Conservation (phyloP, 306 rosid genomes). For the Cucurbita argyrosperma region DNA sequence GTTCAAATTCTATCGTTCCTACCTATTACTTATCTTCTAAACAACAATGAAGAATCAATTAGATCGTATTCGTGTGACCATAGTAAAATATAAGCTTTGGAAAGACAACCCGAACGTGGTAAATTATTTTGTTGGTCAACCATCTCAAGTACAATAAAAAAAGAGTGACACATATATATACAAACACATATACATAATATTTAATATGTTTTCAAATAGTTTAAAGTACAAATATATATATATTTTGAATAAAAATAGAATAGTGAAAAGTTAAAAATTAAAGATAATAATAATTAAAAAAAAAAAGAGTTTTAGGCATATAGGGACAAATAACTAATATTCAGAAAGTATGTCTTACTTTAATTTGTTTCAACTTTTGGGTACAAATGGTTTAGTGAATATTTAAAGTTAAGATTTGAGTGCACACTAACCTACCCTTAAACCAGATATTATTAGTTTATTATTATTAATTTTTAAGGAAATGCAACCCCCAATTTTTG, state of each 20-base stretch:
- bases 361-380: not conserved
- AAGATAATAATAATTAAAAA: not conserved
- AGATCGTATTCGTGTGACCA: no score
- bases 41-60: no score
- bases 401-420: not conserved
- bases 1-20: no score
- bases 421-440: not conserved
- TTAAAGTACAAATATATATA: not conserved
- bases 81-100: no score
- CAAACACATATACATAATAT: no score
- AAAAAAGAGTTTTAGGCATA: not conserved
- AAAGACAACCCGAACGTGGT: not conserved
- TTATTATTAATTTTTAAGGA: not conserved
- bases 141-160: not conserved
- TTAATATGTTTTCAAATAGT: not conserved
- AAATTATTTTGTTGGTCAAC: not conserved
- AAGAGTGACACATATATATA: no score
- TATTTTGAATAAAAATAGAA: not conserved
- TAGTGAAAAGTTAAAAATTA: not conserved
- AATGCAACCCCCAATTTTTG: not conserved
- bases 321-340: not conserved
- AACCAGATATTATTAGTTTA: not conserved
- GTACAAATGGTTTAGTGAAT: not conserved
- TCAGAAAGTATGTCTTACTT: not conserved
- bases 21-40: no score